These are phyloP conservation scores for California macrophylla DNA, from an alignment of 441 rosid species.

Conservation along the genomic window DNA sequence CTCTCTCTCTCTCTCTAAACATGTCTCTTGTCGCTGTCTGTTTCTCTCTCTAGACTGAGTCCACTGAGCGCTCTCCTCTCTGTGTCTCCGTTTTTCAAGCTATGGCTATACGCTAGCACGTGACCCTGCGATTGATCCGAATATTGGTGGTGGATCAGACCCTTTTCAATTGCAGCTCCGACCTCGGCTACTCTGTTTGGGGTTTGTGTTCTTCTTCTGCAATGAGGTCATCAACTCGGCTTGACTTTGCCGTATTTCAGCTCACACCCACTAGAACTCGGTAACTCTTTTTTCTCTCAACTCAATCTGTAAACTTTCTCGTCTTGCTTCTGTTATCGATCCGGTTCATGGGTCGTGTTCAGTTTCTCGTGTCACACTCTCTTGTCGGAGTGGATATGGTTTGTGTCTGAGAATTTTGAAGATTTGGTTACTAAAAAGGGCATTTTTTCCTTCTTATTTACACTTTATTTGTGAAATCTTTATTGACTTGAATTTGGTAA, in stretches of 20 bases:
- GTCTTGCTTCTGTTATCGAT: not conserved
- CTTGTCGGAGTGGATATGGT: not conserved
- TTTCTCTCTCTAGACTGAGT: not conserved
- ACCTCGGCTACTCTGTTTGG: too few species aligned
- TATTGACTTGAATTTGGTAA: not conserved
- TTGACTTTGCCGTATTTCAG: slow-evolving; percentile 78
- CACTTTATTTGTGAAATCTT: not conserved
- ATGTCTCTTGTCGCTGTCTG: not conserved
- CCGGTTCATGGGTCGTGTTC: not conserved
- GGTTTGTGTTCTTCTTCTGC: not conserved
- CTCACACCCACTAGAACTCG: slow-evolving; percentile 99
- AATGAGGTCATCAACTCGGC: slow-evolving; percentile 77
- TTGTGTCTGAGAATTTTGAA: not conserved
- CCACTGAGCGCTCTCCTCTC: not conserved
- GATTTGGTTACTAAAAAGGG: not conserved
- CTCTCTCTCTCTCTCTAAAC: not conserved
- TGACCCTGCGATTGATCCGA: not conserved
- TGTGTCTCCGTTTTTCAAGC: not conserved
- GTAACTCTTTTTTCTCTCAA: slow-evolving; percentile 21
- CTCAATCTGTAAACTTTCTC: too few species aligned
- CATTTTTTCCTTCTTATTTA: not conserved
- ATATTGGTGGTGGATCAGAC: not conserved
- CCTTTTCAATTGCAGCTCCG: not conserved
- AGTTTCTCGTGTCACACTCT: not conserved
- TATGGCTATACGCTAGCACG: too few species aligned